phyloP scores from a whole-genome alignment of 306 rosid genomes.

The Malus orientalis region DNA sequence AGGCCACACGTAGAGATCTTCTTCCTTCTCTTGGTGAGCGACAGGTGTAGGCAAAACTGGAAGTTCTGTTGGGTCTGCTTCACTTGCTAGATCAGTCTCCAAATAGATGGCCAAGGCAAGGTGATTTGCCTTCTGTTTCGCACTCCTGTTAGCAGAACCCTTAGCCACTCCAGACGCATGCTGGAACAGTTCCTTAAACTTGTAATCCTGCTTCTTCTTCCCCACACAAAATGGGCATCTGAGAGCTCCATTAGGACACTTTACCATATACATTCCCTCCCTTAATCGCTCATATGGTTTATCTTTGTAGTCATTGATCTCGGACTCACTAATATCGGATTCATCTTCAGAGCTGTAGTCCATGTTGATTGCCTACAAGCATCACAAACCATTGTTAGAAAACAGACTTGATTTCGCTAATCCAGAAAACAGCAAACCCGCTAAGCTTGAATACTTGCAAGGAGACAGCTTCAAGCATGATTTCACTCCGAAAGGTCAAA shows the following conservation, averaged over 20 bases:
- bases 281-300: conserved; percentile 64
- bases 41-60: conserved; percentile 34
- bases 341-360: conserved; percentile 78
- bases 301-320: conserved; percentile 62
- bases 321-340: conserved; percentile 87
- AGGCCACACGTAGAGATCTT: conserved; percentile 78
- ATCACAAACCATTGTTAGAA: background rate
- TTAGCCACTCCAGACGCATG: conserved; percentile 93
- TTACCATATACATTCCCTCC: conserved; percentile 57
- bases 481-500: background rate
- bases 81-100: conserved; percentile 51
- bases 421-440: background rate
- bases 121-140: conserved; percentile 74
- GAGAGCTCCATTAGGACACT: conserved; percentile 55
- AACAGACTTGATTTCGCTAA: background rate
- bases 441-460: background rate
- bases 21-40: conserved; percentile 29
- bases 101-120: conserved; percentile 79
- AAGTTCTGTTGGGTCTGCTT: conserved; percentile 36
- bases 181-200: conserved; percentile 70
- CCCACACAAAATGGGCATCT: conserved; percentile 93
- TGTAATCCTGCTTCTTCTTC: conserved; percentile 90
- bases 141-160: conserved; percentile 83
- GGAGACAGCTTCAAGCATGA: background rate
- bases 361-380: conserved; percentile 16